Conservation (phyloP, 164 flowering plant genomes). For the Berberis vulgaris region DNA sequence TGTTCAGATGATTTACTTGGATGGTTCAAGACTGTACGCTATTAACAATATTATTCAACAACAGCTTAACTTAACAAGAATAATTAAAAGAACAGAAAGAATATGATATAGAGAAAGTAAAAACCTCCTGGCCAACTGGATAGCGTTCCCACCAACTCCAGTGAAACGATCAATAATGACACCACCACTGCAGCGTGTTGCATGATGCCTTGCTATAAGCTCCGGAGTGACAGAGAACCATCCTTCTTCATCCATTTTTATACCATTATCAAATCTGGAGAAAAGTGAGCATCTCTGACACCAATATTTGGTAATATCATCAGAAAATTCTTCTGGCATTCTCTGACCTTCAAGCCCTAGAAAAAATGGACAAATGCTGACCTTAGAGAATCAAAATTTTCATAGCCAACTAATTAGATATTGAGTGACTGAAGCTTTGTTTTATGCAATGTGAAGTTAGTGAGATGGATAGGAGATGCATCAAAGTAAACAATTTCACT, state of each 20-base stretch:
- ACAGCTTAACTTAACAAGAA: neutral
- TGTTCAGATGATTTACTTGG: too few relatives aligned
- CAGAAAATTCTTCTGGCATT: slow-evolving; percentile 24
- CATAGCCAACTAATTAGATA: neutral
- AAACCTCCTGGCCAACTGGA: slow-evolving; percentile 78
- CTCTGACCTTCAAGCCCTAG: slow-evolving; percentile 18
- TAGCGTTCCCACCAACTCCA: slow-evolving; percentile 97
- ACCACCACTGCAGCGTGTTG: slow-evolving; percentile 65
- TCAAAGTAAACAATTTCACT: neutral
- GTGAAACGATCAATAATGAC: slow-evolving; percentile 65
- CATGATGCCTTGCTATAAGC: slow-evolving; percentile 72
- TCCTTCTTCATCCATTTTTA: slow-evolving; percentile 92
- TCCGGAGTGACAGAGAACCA: slow-evolving; percentile 99
- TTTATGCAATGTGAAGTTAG: neutral
- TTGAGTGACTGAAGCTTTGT: neutral
- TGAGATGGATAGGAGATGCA: neutral
- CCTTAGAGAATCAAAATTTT: neutral
- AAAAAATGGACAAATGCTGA: neutral
- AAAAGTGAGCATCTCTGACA: slow-evolving; percentile 65
- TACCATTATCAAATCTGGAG: slow-evolving; percentile 76
- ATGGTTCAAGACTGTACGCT: too few relatives aligned
- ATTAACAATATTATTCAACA: neutral
- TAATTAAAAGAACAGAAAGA: neutral
- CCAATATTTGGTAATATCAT: slow-evolving; percentile 64
- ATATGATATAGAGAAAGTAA: neutral